Conservation (phyloP, 495 filamentous ascomycete species). For the Penicillium riverlandense region DNA sequence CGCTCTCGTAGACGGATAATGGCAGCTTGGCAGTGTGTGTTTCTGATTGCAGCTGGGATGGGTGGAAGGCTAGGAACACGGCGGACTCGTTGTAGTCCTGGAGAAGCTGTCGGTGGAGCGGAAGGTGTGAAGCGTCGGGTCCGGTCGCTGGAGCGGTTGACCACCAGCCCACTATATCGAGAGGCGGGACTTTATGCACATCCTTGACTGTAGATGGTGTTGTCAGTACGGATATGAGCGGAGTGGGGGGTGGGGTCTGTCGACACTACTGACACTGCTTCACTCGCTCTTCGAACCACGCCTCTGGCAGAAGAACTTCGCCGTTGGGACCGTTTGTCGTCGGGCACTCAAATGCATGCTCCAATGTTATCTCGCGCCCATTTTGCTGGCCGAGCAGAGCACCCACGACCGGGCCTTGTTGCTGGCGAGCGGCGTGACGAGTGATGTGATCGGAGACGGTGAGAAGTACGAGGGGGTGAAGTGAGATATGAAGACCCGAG, state of each 20-base stretch:
- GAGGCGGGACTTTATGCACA: constrained; percentile 73
- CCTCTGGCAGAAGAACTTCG: constrained; percentile 49
- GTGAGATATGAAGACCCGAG: constrained; percentile 71
- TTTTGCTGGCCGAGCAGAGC: constrained; percentile 84
- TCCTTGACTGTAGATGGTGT: constrained; percentile 57
- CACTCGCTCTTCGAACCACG: constrained; percentile 74
- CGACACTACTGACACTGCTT: constrained; percentile 63
- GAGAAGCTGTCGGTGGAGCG: constrained; percentile 71
- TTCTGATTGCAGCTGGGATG: constrained; percentile 40
- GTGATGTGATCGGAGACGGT: constrained; percentile 96
- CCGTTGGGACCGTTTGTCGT: constrained; percentile 35
- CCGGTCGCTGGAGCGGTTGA: constrained; percentile 69
- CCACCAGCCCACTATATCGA: constrained; percentile 95
- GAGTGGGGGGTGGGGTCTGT: not conserved
- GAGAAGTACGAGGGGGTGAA: constrained; percentile 92
- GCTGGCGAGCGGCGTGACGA: constrained; percentile 70
- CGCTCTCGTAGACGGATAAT: constrained; percentile 81
- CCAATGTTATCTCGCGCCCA: constrained; percentile 83
- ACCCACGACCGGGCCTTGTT: constrained; percentile 72
- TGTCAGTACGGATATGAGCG: not conserved
- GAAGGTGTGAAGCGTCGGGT: constrained; percentile 57
- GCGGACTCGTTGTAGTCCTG: constrained; percentile 72
- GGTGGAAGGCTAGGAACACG: constrained; percentile 84
- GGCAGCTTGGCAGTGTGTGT: constrained; percentile 72
- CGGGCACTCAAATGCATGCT: constrained; percentile 83